Evolutionary conservation across 2,329 filamentous ascomycete genomes (phyloP).

Genomic region (Sclerotinia trifoliorum): DNA sequence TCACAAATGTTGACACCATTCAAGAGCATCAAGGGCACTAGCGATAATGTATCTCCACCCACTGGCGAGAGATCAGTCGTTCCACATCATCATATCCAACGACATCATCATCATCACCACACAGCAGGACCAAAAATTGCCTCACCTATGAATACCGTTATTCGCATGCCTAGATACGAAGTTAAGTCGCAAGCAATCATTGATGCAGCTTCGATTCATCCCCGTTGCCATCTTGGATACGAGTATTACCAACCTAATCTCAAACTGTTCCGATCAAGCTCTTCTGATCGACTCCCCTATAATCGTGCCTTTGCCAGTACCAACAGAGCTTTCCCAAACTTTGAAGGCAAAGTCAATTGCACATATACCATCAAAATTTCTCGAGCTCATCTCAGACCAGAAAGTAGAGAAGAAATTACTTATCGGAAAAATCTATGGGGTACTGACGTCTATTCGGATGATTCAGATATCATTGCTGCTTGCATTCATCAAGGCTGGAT

Average conservation of each 20-base stretch:
- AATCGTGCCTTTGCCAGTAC: constrained; percentile 35
- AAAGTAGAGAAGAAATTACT: constrained; percentile 80
- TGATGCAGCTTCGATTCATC: constrained; percentile 66
- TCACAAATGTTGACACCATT: constrained; percentile 46
- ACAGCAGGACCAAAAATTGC: constrained; percentile 38
- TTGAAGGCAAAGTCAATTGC: constrained; percentile 73
- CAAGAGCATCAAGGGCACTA: constrained; percentile 51
- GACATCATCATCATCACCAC: constrained; percentile 48
- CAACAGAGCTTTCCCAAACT: constrained; percentile 59
- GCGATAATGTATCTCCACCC: constrained; percentile 47
- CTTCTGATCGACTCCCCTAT: constrained; percentile 43
- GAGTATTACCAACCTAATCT: constrained; percentile 75
- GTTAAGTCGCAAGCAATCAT: constrained; percentile 70
- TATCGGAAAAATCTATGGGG: constrained; percentile 82
- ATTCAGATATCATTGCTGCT: constrained; percentile 88
- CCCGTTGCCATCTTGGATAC: constrained; percentile 79
- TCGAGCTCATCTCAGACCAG: constrained; percentile 67
- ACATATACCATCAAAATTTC: constrained; percentile 87
- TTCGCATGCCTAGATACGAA: constrained; percentile 62
- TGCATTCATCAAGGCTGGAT: constrained; percentile 95
- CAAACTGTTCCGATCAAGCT: constrained; percentile 44
- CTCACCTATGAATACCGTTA: constrained; percentile 42
- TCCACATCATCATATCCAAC: constrained; percentile 38
- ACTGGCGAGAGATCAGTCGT: constrained; percentile 35
- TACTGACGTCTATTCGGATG: constrained; percentile 91